Base-by-base conservation (phyloP, 345 rosid species). In the Brassica rapa region DNA sequence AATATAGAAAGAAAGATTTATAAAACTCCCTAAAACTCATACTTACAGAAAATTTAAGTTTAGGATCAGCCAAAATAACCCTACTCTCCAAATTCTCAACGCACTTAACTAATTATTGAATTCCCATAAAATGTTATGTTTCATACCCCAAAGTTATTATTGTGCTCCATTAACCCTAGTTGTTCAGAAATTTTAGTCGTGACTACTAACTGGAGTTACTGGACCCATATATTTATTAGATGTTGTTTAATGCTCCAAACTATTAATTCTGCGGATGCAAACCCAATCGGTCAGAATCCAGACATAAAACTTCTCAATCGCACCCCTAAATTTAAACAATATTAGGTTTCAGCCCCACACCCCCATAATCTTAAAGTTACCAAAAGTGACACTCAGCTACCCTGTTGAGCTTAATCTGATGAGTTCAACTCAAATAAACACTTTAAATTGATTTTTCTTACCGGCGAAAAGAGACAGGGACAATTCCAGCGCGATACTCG, bases 401-500 rank as follows among this genome's bases (percentile, higher is more conserved):
- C 67, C 19, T 12, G 10, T 56, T 6, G 61, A 19, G 27, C 61
- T 57, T 59, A 59, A 10, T 14, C 39, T 2, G 66, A 29, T 29
- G 33, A 14, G 9, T 53, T n/a, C 60, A 53, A 16, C 11, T 6
- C 60, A 0, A 16, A n/a, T 10, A 6, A 61, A 12, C 37, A 61
- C 37, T 27, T 25, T 11, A 60, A 59, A 51, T 2, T 16, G 8
- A 25, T 8, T 16, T 16, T 62, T 68, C 73, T 72, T 73, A 92
- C 97, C 97, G 86, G 86, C 96, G 96, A 81, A 85, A 89, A 55
- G 86, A 57, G 43, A 88, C 89, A 35, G 94, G 94, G 67, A 90
- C 94, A 12, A 88, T 90, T 4, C 94, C 92, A 35, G 94, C 94
- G 0, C 88, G 87, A 79, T 90, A 90, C 83, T 90, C 85, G 1